Conservation (phyloP, 331 rosid species). For the Pyracantha coccinea region DNA sequence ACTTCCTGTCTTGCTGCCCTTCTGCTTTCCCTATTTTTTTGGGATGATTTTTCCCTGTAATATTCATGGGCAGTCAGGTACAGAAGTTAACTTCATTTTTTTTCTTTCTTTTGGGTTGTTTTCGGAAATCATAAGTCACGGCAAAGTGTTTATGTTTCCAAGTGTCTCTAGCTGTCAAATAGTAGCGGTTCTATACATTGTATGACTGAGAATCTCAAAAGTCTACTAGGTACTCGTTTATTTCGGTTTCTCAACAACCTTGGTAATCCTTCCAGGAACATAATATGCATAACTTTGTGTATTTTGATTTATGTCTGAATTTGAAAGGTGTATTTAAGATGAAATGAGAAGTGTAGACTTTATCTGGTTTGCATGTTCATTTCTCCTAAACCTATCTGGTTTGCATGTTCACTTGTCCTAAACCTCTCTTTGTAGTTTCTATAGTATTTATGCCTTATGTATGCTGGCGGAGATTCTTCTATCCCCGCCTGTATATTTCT, state of each 20-base stretch:
- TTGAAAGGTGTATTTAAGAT: neutral
- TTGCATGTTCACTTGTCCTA: neutral
- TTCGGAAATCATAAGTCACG: conserved; percentile 28
- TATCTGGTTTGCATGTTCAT: neutral
- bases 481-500: neutral
- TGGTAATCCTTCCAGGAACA: conserved; percentile 22
- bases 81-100: conserved; percentile 29
- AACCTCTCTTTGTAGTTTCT: neutral
- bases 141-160: conserved; percentile 32
- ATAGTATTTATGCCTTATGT: neutral
- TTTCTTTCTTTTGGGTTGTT: neutral
- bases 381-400: no score
- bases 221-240: conserved; percentile 12
- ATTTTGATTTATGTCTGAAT: conserved; percentile 3
- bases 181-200: conserved; percentile 19
- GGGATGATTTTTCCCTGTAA: conserved; percentile 39
- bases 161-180: conserved; percentile 28
- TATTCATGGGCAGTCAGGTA: conserved; percentile 25
- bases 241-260: conserved; percentile 16
- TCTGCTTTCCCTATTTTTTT: conserved; percentile 19
- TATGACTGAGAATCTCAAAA: conserved; percentile 30
- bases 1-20: conserved; percentile 21
- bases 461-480: neutral
- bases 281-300: conserved; percentile 1
- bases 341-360: neutral